Base-by-base conservation (phyloP, 352 stramenopile species). In the Phytophthora sansomeana region DNA sequence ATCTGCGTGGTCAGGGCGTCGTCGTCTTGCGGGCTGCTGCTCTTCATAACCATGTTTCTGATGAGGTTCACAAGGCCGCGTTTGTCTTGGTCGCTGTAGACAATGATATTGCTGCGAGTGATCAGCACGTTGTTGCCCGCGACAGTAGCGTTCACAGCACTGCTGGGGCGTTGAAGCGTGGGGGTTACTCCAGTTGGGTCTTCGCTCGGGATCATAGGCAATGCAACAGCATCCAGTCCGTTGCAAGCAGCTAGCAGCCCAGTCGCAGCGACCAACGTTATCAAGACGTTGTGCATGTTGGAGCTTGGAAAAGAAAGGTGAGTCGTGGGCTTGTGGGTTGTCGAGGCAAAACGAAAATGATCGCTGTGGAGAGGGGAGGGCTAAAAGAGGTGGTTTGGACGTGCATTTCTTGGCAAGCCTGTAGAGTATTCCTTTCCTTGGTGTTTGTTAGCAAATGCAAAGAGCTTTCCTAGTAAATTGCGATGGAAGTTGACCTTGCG, bases 111-210 rank as follows among this genome's bases (percentile, higher is more conserved):
- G 35, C 52, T 69, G 28, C 47, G 60, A 13, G 51, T 63, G 36
- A 68, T 50, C 36, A 62, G 42, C 26, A 69, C 51, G 19, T 69
- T 69, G 36, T 69, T 69, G 19, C 60, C 52, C 26, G 60, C 24
- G 29, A 62, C 28, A 14, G 43, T 69, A 6, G 51, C 51, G 19
- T 60, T 63, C 44, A 49, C 5, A 30, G 11, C 6, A 33, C 4
- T 49, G 33, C 28, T 47, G 5, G 51, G 39, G 24, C 0, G 19
- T 24, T 59, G 16, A 30, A 29, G 21, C 11, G 19, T 24, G 11
- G 49, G 16, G 2, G 35, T 21, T 28, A 35, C 63, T 28, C 10
- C 35, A 41, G 6, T 41, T 17, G 35, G 4, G 2, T 41, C 35
- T n/a, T n/a, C n/a, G 14, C 11, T 41, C 3, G 9, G 2, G 35